These are phyloP conservation scores for Coniella lustricola DNA, from an alignment of 2,329 filamentous ascomycete species.

Conservation along the genomic window DNA sequence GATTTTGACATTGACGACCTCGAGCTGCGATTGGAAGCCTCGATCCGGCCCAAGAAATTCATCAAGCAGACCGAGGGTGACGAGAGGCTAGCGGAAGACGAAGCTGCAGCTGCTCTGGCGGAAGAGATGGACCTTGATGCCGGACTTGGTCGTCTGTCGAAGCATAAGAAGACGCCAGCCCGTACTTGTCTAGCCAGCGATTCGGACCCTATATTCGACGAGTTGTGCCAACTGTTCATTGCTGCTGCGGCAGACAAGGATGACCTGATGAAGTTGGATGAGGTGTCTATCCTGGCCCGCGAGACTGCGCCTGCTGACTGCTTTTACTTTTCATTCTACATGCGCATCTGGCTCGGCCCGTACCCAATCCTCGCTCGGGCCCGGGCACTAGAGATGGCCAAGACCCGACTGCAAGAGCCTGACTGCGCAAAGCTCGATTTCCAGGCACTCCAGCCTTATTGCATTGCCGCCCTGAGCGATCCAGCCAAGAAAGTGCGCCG, in stretches of 20 bases:
- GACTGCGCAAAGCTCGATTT: constrained; percentile 53
- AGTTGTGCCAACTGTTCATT: constrained; percentile 53
- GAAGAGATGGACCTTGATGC: constrained; percentile 31
- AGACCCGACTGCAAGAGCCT: constrained; percentile 45
- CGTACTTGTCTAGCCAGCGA: constrained; percentile 47
- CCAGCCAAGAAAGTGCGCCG: constrained; percentile 68
- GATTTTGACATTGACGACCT: constrained; percentile 67
- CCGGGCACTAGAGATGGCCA: constrained; percentile 60
- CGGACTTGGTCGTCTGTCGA: constrained; percentile 32
- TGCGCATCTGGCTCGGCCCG: constrained; percentile 65
- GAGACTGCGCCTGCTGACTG: constrained; percentile 50
- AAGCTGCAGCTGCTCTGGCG: constrained; percentile 19
- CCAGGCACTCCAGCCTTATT: constrained; percentile 77
- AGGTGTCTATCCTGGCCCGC: constrained; percentile 46
- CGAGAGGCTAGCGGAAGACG: constrained; percentile 41
- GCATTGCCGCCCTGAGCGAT: constrained; percentile 68
- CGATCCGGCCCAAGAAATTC: constrained; percentile 51
- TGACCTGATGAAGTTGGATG: constrained; percentile 44
- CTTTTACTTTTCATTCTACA: constrained; percentile 69
- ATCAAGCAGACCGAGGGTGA: constrained; percentile 32
- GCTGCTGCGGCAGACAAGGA: constrained; percentile 40
- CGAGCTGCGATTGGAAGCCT: constrained; percentile 66
- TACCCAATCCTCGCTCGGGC: constrained; percentile 63
- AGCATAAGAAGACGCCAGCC: constrained; percentile 18
- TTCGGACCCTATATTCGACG: constrained; percentile 46